Base-by-base conservation (phyloP, 495 filamentous ascomycete genomes). In the Lindgomyces ingoldianus region DNA sequence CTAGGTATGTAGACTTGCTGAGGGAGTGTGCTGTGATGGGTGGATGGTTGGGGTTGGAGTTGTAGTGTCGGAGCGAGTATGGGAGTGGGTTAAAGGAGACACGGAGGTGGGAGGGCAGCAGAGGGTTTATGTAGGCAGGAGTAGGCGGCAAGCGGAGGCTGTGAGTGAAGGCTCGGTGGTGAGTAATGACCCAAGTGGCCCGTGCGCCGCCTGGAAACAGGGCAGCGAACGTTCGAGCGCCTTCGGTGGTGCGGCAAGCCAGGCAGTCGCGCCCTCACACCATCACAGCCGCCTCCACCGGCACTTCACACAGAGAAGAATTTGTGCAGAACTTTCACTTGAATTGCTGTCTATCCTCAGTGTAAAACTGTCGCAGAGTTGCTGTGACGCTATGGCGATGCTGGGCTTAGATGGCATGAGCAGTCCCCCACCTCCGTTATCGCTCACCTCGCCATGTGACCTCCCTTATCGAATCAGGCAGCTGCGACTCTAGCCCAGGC, bases 191-290 rank as follows among this genome's bases (percentile, higher is more conserved):
- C 6, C 36, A 27, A 46, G 22, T 21, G 45, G 52, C 26, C 53
- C 58, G 59, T 62, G 58, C 65, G 26, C 53, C 62, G 55, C 33
- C 14, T 25, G 45, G 44, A 62, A 68, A 54, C 59, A 50, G 42
- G 67, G 62, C 49, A 52, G 16, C 49, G 67, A 70, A 62, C 25
- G 30, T 70, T 70, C 67, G 50, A 70, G 67, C 62, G 39, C 2
- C 61, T 69, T 64, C 66, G 54, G 24, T 12, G 2, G 56, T 18
- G 22, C 25, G 19, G 41, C n/a, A 39, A 16, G 6, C n/a, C 22
- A 39, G 27, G 46, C 9, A 10, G 4, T 39, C 29, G 53, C 22
- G 16, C 29, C 44, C 10, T 12, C 45, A 14, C 24, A 24, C 10
- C 25, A 11, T 18, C 19, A 9, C 12, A 2, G 30, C 24, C 3